Evolutionary conservation across 169 alveolate species (phyloP), one percentile per base, ranked within the genome.

Genomic region (Plasmodium coatneyi): DNA sequence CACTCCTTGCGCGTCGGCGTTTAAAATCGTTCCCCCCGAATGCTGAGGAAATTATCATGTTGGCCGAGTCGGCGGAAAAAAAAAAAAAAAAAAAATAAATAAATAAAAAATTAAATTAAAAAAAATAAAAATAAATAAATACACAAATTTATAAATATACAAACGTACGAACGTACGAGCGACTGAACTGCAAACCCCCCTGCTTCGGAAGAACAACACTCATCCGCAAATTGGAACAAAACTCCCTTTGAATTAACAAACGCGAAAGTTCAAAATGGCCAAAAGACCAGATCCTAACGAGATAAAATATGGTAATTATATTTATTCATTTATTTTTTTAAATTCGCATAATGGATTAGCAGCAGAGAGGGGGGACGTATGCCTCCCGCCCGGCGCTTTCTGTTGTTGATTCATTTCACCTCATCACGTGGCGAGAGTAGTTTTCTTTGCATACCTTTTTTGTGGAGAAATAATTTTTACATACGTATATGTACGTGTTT

Each of bases 271-370:
- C 14, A 86, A 86, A 76, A 96, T 96, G 97, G 97, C 97, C 70
- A 95, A 95, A 95, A 96, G 95, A 92, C 97, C 97, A 74, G 97
- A 96, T 92, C 97, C 97, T 10, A 95, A 95, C 80, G 96, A 96
- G 87, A 92, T 96, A 41, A 96, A 92, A 71, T 93, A 96, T 86
- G 97, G 97, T 96, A 96, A 84, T 95, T 54, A 10, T 46, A 12
- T 12, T 10, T 12, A 9, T 46, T 46, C 52, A 36, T 36, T 36
- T 43, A 9, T 32, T 79, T 49, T 49, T 80, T 22, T 80, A 3
- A 19, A 9, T 80, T 30, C 32, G 5, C 30, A 66, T 25, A 66
- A 25, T 22, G 76, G 9, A 6, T 25, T 6, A 66, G n/a, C 12
- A n/a, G n/a, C 36, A 66, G n/a, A 2, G 76, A 28, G 14, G 6